Percentiles rank a stretch among this genome's conserved stretches.
Conservation (phyloP, 106 monocot genomes). For the Phalaenopsis aphrodite region DNA sequence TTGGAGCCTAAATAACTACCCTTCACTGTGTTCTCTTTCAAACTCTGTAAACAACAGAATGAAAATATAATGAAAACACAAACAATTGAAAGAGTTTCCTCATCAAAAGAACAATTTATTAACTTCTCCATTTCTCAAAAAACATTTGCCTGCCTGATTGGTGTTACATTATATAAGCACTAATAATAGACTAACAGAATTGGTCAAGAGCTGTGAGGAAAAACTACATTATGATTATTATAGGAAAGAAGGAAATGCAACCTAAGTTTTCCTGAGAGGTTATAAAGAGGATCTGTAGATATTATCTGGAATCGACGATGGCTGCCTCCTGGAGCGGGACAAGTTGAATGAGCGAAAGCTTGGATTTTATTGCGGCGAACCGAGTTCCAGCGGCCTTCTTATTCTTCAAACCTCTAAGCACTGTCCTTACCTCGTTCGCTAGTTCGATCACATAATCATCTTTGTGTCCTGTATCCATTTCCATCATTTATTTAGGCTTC, state of each 20-base stretch:
- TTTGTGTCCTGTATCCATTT: conserved; percentile 56
- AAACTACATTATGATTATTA: background rate
- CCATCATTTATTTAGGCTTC: background rate
- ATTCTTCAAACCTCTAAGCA: conserved; percentile 49
- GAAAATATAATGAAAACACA: too few species aligned
- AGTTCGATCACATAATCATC: conserved; percentile 68
- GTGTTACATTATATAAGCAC: background rate
- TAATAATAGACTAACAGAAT: background rate
- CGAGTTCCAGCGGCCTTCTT: conserved; percentile 22
- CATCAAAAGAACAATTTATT: background rate
- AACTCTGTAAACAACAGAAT: too few species aligned
- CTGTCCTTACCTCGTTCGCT: conserved; percentile 86
- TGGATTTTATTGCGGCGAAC: conserved; percentile 7
- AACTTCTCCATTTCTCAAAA: background rate
- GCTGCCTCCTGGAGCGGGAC: conserved; percentile 32
- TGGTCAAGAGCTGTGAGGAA: background rate
- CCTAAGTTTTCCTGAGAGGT: background rate
- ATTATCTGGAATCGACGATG: conserved; percentile 14
- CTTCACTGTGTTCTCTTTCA: too few species aligned
- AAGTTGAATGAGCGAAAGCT: conserved; percentile 21
- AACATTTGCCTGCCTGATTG: background rate
- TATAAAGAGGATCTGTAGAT: background rate
- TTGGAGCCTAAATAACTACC: too few species aligned
- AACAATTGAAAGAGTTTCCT: too few species aligned
- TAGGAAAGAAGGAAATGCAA: background rate